Base-by-base conservation (phyloP, 192 early-diverging fungal genomes). In the Geranomyces variabilis region DNA sequence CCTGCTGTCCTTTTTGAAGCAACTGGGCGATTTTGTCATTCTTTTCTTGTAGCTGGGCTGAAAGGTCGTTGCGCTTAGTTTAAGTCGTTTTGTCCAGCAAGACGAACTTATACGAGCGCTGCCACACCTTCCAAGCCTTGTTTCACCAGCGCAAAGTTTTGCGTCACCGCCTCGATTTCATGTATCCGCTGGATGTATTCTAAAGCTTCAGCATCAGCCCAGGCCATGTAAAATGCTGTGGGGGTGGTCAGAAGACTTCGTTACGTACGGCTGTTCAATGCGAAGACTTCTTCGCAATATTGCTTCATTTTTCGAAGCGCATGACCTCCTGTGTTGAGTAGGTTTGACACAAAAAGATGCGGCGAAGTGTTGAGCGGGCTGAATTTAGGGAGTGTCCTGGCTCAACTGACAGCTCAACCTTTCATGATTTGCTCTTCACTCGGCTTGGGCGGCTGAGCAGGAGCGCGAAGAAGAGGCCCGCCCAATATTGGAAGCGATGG, bases 291-390 rank as follows among this genome's bases (percentile, higher is more conserved):
- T 22, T 86, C 84, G 56, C 77, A 82, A 60, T 82, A 81, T 14
- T 71, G 60, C 77, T 86, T 84, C 28, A 86, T 48, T 34, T 78
- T 78, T 31, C 78, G 70, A 29, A 86, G 49, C 28, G 82, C 80
- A 77, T 79, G 71, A 14, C 81, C 83, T 14, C 83, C 83, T 83
- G 26, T 33, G 19, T 24, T n/a, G 1, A 36, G 49, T 63, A 0
- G 34, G 19, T 15, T n/a, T n/a, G n/a, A n/a, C n/a, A n/a, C n/a
- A n/a, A n/a, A n/a, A n/a, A n/a, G n/a, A n/a, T n/a, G n/a, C n/a
- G 4, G 31, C 0, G 9, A 51, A 9, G 17, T 46, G 36, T 48
- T 69, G n/a, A n/a, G n/a, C n/a, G n/a, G n/a, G n/a, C n/a, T n/a
- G n/a, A n/a, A n/a, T n/a, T n/a, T n/a, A n/a, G n/a, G n/a, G n/a